Evolutionary conservation across 2,329 filamentous ascomycete genomes (phyloP), one percentile per base, ranked within the genome.

Genomic region (Neoarthrinium moseri): DNA sequence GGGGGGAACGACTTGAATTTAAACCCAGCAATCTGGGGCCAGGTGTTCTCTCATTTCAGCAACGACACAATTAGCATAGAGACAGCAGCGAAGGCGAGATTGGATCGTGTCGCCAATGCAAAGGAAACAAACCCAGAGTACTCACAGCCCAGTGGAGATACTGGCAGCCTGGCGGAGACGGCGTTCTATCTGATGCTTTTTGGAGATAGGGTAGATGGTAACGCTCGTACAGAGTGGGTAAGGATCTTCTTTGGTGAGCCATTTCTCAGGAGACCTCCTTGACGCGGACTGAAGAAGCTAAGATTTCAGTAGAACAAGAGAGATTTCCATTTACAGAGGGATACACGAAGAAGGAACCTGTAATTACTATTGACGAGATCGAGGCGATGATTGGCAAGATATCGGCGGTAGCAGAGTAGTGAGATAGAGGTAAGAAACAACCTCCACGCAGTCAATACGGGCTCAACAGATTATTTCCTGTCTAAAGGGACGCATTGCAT

Each of bases 71-170:
- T 56, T 38, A 39, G 43, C 22, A 29, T 57, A 4, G 45, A 52
- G 32, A 52, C 51, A 47, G 52, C 41, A 3, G 34, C 52, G n/a
- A 51, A 51, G 15, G 55, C 54, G 13, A 48, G 51, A 1, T 13
- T 43, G 3, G 49, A 50, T 18, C 49, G 55, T 22, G 45, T 54
- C 5, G 44, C 48, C 34, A 49, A 48, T 21, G 55, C 55, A 5
- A 50, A 48, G 33, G 46, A 48, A 5, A 55, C 52, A 12, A 54
- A 57, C 30, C 50, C 52, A 1, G 47, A 51, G 13, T 56, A 29
- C 23, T 21, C 24, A 10, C 11, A 17, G 17, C 18, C 38, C 13
- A 33, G 11, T 3, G 21, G 22, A 11, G n/a, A 21, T 10, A 27
- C 24, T 11, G 40, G 15, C 1, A 33, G 40, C n/a, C n/a, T 43